Base-by-base conservation (phyloP, 2,329 filamentous ascomycete genomes). In the Amesomyces nigricolor region DNA sequence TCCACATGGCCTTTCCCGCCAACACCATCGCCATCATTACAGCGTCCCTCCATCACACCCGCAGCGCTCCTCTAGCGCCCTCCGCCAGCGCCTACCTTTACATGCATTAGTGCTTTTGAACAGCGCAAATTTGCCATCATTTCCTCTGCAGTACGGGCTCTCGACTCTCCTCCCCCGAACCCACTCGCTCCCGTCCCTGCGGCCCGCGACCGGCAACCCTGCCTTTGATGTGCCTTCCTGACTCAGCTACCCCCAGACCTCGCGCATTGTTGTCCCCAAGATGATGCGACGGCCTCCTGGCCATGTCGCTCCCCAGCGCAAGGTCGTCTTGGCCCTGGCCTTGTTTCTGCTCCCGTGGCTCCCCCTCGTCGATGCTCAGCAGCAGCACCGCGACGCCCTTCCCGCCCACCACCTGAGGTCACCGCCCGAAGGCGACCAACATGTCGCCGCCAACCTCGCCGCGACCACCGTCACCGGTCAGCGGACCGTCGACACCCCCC, bases 211-310 rank as follows among this genome's bases (percentile, higher is more conserved):
- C 54, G 45, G 40, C 45, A 51, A 46, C 54, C 55, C 54, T 56
- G 61, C 47, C 38, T 19, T 62, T 53, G 55, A 62, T 58, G 58
- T 53, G 43, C 52, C 56, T 40, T 26, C 58, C 58, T 58, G 54
- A 61, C 61, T 59, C 60, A 48, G 42, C 43, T 54, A 22, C 51
- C 47, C 22, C 54, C 39, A 46, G 55, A 48, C 56, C 53, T 53
- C 52, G 9, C 64, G 60, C 66, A 60, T 65, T 65, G 64, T 61
- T 56, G 61, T 53, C 56, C 61, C 61, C 72, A 75, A 65, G 59
- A 87, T 85, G 82, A 75, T 80, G 76, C 83, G 80, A 79, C 81
- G 82, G 76, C 81, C 81, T 70, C 77, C 78, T 66, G 79, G 78
- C 73, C 78, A 79, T 71, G 77, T 71, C 68, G 70, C 70, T 61